These are phyloP conservation scores for Wickerhamiella alocasiicola DNA, from an alignment of 805 yeast species.

Conservation along the genomic window DNA sequence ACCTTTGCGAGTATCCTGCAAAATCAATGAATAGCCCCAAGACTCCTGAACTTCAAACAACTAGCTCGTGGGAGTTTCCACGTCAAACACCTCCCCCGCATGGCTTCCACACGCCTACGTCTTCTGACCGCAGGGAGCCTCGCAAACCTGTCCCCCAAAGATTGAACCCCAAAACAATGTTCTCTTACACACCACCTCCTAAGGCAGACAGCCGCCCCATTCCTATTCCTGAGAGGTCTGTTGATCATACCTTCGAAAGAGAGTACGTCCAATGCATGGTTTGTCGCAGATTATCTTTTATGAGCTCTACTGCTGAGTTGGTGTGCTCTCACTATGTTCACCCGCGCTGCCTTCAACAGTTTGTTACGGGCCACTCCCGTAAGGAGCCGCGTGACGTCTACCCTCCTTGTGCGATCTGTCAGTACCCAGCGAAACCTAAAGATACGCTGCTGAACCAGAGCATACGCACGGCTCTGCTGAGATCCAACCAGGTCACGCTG, in stretches of 20 bases:
- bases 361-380: background rate
- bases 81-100: slow-evolving; percentile 1
- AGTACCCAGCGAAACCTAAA: slow-evolving; percentile 12
- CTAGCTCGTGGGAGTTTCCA: background rate
- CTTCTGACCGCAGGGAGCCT: background rate
- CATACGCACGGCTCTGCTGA: slow-evolving; percentile 4
- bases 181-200: slow-evolving; percentile 4
- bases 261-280: slow-evolving; percentile 12
- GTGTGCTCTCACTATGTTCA: slow-evolving; percentile 13
- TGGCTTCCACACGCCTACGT: background rate
- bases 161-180: background rate
- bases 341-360: slow-evolving; percentile 9
- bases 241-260: slow-evolving; percentile 4
- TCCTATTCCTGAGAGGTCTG: too few relatives aligned
- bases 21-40: background rate
- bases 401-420: slow-evolving; percentile 11
- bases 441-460: slow-evolving; percentile 5
- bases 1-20: too few relatives aligned
- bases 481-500: background rate
- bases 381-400: background rate
- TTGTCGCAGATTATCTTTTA: slow-evolving; percentile 3
- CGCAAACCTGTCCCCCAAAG: slow-evolving; percentile 6
- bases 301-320: slow-evolving; percentile 5
- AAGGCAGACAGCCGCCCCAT: background rate
- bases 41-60: slow-evolving; percentile 6